Evolutionary conservation across 2,329 filamentous ascomycete species (phyloP), one percentile per base, ranked within the genome.

Genomic region (Stachybotrys chartarum): DNA sequence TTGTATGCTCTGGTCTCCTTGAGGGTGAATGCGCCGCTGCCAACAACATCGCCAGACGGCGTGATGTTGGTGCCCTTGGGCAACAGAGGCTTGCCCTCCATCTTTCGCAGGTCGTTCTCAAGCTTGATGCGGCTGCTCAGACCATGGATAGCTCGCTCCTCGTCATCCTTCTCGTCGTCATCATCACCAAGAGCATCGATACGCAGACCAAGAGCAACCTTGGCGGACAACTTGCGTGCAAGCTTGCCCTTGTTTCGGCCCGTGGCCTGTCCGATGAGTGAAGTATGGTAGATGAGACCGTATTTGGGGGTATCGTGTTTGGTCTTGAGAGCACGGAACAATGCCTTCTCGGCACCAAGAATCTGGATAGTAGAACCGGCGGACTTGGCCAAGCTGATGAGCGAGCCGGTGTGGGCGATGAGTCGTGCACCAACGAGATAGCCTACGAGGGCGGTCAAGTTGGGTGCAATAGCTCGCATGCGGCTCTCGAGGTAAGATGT

Each of bases 211-310:
- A 99, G 84, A 30, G 94, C 91, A 50, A 93, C 86, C 81, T 97
- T 97, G 63, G 93, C 88, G 51, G 94, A 89, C 58, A 99, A 83
- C 80, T 96, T 91, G 82, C 94, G 90, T 47, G 94, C 94, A 68
- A 99, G 96, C 81, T 99, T 99, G 66, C 94, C 94, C 86, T 99
- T 99, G 81, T 97, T 97, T 79, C 91, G 93, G 67, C 94, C 94
- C 18, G 90, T 96, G 32, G 94, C 94, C 77, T 99, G 94, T 49
- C 94, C 95, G 61, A 99, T 95, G 50, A 99, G 83, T 31, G 90
- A 94, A 51, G 90, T 88, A 74, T 96, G 89, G 77, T 94, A 95
- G 71, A 95, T 90, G 61, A 96, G 82, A 82, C 94, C 94, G 68
- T 97, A 99, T 76, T 97, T 99, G 69, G 94, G 94, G 45, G 94